These are phyloP conservation scores for Glycine soja DNA, from an alignment of 306 rosid genomes.

Conservation along the genomic window DNA sequence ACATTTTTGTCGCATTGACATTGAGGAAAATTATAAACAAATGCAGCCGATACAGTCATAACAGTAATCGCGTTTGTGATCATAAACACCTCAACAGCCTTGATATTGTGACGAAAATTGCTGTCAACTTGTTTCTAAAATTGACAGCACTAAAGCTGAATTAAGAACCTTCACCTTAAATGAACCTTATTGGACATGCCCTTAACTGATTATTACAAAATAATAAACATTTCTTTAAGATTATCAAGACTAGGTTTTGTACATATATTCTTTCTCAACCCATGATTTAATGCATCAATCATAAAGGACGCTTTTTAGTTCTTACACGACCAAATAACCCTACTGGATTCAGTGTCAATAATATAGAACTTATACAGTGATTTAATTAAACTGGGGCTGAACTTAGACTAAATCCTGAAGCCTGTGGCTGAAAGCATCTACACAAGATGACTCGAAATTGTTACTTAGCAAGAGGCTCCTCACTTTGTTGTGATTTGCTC, in stretches of 20 bases:
- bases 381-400: background rate
- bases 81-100: too few relatives aligned
- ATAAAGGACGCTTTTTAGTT: background rate
- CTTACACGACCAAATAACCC: background rate
- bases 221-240: background rate
- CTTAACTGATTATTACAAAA: background rate
- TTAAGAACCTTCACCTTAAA: too few relatives aligned
- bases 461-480: background rate
- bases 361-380: background rate
- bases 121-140: too few relatives aligned
- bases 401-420: slow-evolving; percentile 9
- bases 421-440: background rate
- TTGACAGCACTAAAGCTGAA: too few relatives aligned
- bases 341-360: background rate
- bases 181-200: too few relatives aligned
- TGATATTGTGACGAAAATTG: too few relatives aligned
- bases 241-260: background rate
- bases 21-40: too few relatives aligned
- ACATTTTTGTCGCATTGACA: too few relatives aligned
- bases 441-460: background rate
- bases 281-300: background rate
- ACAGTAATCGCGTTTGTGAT: too few relatives aligned
- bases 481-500: background rate
- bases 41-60: too few relatives aligned
- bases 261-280: background rate